Percentiles rank a stretch among this genome's conserved stretches.
Evolutionary conservation across 208 protist species (phyloP).

Genomic region (Acanthamoeba culbertsoni): DNA sequence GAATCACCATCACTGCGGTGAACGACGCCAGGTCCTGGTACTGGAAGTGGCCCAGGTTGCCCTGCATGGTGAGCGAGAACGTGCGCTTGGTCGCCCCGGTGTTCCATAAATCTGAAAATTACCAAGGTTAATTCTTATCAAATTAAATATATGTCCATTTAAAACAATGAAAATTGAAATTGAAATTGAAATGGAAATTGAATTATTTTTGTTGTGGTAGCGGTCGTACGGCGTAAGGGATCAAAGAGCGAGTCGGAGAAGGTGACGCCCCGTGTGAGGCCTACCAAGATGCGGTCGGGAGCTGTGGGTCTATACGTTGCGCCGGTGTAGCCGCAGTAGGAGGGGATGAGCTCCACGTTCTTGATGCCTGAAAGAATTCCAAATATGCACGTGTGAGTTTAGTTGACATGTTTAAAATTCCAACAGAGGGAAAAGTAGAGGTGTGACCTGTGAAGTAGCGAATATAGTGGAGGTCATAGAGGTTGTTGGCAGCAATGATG

Average conservation of each 20-base stretch:
- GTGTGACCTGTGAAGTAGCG: constrained; percentile 30
- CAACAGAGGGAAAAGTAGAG: background rate
- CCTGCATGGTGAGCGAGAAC: background rate
- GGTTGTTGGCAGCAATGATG: constrained; percentile 64
- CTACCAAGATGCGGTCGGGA: background rate
- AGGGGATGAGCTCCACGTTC: constrained; percentile 35
- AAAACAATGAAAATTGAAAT: no score
- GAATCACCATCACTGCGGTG: constrained; percentile 55
- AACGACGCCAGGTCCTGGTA: background rate
- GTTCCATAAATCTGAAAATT: background rate
- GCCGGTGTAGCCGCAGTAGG: constrained; percentile 30
- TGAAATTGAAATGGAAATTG: no score
- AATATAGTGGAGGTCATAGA: constrained; percentile 64
- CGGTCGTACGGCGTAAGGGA: background rate
- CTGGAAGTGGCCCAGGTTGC: background rate
- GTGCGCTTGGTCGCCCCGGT: background rate
- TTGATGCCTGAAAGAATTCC: background rate
- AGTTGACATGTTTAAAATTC: background rate
- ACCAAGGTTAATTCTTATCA: background rate
- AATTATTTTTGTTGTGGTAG: no score
- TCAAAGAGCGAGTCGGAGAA: background rate
- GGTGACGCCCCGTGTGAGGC: background rate
- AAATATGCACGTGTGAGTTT: background rate
- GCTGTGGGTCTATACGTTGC: background rate
- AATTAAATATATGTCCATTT: background rate